Evolutionary conservation across 208 protist species (phyloP), one percentile per base, ranked within the genome.

Genomic region (Leishmania aethiopica): DNA sequence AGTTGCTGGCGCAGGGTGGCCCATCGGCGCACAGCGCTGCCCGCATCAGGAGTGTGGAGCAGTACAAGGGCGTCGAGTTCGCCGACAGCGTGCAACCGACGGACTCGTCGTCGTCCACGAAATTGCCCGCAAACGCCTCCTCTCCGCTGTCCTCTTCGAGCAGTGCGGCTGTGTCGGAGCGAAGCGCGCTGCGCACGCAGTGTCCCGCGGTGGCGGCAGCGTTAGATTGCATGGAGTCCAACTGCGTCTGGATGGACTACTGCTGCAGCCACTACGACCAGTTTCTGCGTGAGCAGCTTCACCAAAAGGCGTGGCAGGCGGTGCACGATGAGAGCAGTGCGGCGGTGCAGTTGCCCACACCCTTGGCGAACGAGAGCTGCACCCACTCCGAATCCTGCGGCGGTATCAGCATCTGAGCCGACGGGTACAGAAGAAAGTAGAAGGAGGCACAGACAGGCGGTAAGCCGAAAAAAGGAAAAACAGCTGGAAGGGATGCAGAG

Each of bases 221-320:
- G 25, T 71, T 95, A 45, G 86, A 90, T n/a, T 66, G 67, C 67
- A 92, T 94, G 90, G 88, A 92, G 75, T 72, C 77, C 45, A 94
- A 95, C 80, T 90, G 90, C 60, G 76, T 91, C 35, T 95, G 92
- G 92, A 90, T 93, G 76, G 86, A 90, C 32, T 95, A 95, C 82
- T 92, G 86, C 82, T 87, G 85, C 76, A 86, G 86, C 70, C 84
- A 94, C 87, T 92, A 86, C 64, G 84, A 92, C 22, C 64, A 67
- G 28, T 94, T 93, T 66, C 71, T 95, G 17, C 79, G 84, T 17
- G 84, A 82, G 57, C 71, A 81, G 71, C 71, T 77, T 13, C 59
- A 73, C 59, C 40, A 59, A 35, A 45, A 81, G 47, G 40, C 32
- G 72, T 87, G 75, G 86, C 85, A 74, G 51, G 71, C 70, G 8